These are phyloP conservation scores for Pelargonium fulgidum DNA, from an alignment of 441 rosid genomes.

Conservation along the genomic window DNA sequence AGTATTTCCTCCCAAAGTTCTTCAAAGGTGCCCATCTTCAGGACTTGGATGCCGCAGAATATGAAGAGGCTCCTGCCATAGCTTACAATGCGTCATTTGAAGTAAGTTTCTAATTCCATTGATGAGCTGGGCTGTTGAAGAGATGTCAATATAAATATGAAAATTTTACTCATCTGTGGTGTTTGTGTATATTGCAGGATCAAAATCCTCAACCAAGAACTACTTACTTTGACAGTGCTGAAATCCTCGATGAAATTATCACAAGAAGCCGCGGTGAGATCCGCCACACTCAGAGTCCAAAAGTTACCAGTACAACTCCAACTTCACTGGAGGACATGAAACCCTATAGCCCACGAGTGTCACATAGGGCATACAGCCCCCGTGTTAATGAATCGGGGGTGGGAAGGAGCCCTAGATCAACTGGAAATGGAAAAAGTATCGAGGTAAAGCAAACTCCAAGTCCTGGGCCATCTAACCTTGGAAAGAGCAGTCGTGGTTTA, in stretches of 20 bases:
- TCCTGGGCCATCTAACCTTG: constrained; percentile 45
- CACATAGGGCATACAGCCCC: constrained; percentile 41
- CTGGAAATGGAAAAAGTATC: constrained; percentile 24
- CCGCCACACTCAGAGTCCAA: constrained; percentile 48
- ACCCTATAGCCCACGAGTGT: constrained; percentile 36
- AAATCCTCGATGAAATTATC: constrained; percentile 59
- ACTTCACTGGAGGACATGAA: constrained; percentile 35
- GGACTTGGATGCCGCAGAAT: constrained; percentile 74
- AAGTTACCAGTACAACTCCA: constrained; percentile 46
- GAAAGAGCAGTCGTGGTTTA: constrained; percentile 29
- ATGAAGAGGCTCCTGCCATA: constrained; percentile 65
- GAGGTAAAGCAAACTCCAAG: constrained; percentile 37
- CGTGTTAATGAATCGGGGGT: constrained; percentile 28
- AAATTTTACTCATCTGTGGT: neutral
- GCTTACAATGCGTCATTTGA: constrained; percentile 48
- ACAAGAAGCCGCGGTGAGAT: constrained; percentile 76
- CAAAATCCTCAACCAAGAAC: neutral
- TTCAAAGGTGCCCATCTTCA: constrained; percentile 69
- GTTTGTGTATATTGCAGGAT: neutral
- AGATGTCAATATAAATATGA: neutral
- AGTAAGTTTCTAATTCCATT: constrained; percentile 32
- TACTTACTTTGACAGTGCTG: constrained; percentile 33
- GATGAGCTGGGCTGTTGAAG: neutral
- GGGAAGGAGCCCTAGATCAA: constrained; percentile 26
- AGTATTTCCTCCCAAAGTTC: constrained; percentile 54